Conservation (phyloP, 2,329 filamentous ascomycete genomes). For the Colletotrichum sp. region DNA sequence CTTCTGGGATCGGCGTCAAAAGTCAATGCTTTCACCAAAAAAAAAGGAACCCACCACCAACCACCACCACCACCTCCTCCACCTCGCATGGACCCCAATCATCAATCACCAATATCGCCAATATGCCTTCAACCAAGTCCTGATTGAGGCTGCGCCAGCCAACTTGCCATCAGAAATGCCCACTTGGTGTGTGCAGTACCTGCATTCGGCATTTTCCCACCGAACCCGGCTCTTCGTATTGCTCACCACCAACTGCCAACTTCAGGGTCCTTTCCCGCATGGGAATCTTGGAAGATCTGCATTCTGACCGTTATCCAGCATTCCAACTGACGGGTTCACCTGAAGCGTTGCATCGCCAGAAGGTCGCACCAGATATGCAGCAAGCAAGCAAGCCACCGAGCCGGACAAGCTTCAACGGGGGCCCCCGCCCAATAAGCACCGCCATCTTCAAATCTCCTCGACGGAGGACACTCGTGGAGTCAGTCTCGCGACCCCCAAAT, state of each 20-base stretch:
- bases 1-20: neutral
- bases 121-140: neutral
- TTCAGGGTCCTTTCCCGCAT: slow-evolving; percentile 1
- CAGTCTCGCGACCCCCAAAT: neutral
- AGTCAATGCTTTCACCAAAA: neutral
- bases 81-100: neutral
- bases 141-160: neutral
- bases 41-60: neutral
- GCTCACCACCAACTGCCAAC: slow-evolving; percentile 9
- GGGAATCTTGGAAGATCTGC: slow-evolving; percentile 22
- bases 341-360: slow-evolving; percentile 19
- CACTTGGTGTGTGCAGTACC: neutral
- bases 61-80: neutral
- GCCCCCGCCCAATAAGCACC: slow-evolving; percentile 8
- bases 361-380: neutral
- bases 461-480: neutral
- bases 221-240: slow-evolving; percentile 8
- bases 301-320: neutral
- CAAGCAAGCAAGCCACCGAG: neutral
- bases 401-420: slow-evolving; percentile 4
- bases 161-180: neutral
- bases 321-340: slow-evolving; percentile 16
- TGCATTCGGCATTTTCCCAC: slow-evolving; percentile 13
- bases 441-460: slow-evolving; percentile 2
- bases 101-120: neutral